Evolutionary conservation across 2,329 filamentous ascomycete species (phyloP).

Genomic region (Ophiocordyceps australis): DNA sequence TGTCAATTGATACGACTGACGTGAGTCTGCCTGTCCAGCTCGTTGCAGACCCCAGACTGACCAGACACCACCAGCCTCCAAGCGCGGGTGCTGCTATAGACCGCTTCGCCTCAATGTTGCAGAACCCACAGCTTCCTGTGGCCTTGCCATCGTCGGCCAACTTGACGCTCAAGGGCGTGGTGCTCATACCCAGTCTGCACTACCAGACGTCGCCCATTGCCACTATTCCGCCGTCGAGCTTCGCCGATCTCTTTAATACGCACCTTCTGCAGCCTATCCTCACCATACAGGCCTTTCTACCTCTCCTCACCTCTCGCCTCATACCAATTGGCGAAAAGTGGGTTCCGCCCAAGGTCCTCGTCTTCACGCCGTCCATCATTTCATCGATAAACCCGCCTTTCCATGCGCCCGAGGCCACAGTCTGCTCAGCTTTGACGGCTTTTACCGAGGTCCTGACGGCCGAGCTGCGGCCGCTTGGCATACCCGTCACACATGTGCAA

Average conservation of each 20-base stretch:
- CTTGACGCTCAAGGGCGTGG: constrained; percentile 58
- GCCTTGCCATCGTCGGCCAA: constrained; percentile 59
- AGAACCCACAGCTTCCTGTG: constrained; percentile 57
- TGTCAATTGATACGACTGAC: constrained; percentile 71
- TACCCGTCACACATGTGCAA: constrained; percentile 74
- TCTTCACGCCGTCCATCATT: constrained; percentile 67
- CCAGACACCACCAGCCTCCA: constrained; percentile 31
- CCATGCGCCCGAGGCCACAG: constrained; percentile 69
- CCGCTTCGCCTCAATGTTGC: constrained; percentile 53
- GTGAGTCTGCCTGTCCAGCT: constrained; percentile 25
- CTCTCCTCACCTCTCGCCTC: constrained; percentile 48
- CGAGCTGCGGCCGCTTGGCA: constrained; percentile 58
- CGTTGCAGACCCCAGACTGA: background rate
- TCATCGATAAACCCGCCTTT: constrained; percentile 64
- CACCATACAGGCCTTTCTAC: constrained; percentile 77
- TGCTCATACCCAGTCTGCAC: constrained; percentile 66
- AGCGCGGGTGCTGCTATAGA: constrained; percentile 51
- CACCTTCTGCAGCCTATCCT: constrained; percentile 81
- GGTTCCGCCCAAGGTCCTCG: constrained; percentile 47
- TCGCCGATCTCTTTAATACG: constrained; percentile 82
- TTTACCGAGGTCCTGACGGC: constrained; percentile 67
- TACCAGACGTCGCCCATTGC: constrained; percentile 74
- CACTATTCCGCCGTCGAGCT: constrained; percentile 64
- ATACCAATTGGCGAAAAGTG: constrained; percentile 30
- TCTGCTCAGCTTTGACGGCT: constrained; percentile 72